Evolutionary conservation across 108 stramenopile genomes (phyloP).

Genomic region (Discostella pseudostelligera): DNA sequence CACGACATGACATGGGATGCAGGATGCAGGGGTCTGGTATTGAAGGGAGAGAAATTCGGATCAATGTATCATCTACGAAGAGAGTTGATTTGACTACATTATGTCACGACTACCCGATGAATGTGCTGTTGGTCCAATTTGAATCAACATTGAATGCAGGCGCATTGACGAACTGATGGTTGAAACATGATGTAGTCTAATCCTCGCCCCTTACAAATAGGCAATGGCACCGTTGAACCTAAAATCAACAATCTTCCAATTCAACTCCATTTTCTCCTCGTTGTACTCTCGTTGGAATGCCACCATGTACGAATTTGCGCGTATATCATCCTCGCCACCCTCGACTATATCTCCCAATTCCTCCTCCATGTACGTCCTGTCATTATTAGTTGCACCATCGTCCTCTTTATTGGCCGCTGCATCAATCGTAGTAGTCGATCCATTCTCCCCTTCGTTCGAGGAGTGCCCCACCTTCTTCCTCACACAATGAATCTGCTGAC

Average conservation of each 20-base stretch:
- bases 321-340: constrained; percentile 88
- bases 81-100: too few relatives aligned
- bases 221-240: constrained; percentile 62
- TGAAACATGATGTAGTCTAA: too few relatives aligned
- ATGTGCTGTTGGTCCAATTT: too few relatives aligned
- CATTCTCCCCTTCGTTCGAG: constrained; percentile 1
- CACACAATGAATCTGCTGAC: constrained; percentile 99
- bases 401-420: constrained; percentile 44
- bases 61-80: too few relatives aligned
- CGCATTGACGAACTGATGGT: too few relatives aligned
- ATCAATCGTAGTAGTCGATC: constrained; percentile 25
- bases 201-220: constrained; percentile 31
- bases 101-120: too few relatives aligned
- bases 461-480: constrained; percentile 66
- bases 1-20: too few relatives aligned
- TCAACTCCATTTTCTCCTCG: constrained; percentile 85
- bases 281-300: constrained; percentile 96
- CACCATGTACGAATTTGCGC: constrained; percentile 93
- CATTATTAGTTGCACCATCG: constrained; percentile 2
- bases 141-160: too few relatives aligned
- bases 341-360: constrained; percentile 89
- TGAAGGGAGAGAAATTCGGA: too few relatives aligned
- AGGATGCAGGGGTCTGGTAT: too few relatives aligned
- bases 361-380: constrained; percentile 43
- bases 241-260: constrained; percentile 95